Evolutionary conservation across 805 yeast species (phyloP), one percentile per base, ranked within the genome.

Genomic region (Saccharomycopsis oosterbeekiorum): DNA sequence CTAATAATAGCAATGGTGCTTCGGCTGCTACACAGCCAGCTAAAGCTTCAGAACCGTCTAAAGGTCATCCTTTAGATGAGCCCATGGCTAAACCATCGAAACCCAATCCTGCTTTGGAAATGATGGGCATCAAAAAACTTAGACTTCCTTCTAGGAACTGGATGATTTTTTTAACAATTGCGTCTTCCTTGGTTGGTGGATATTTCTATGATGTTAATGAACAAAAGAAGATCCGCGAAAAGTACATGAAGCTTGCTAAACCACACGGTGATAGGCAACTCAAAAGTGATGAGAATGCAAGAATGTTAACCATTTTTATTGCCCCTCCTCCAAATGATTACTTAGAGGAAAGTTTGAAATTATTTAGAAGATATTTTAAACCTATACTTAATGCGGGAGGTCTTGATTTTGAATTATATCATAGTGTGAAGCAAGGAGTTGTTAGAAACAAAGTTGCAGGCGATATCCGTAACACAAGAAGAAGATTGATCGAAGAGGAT

Each of bases 281-380:
- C 53, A 69, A 71, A 1, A 72, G 84, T 1, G 74, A 81, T 61
- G 77, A 79, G 59, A 68, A 80, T 21, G 89, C 97, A 1, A 79
- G 99, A 62, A 88, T 85, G 67, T 75, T 94, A 56, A 83, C 88
- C 1, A 84, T 94, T 1, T 92, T 85, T 70, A 80, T 92, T 61
- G 96, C 97, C 0, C 99, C 99, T n/a, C 97, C 98, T 9, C 97
- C 97, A 8, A 83, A 84, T 66, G 92, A 97, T 60, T 98, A 98
- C 19, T 84, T 84, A 64, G 97, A 97, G 1, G 78, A 78, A 57
- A 97, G 97, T 1, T 69, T 75, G 8, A 70, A 74, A 17, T 70
- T 83, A 14, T 92, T 82, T 69, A 65, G 79, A 57, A 67, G 74
- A 10, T 73, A 81, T 56, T 84, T 88, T 14, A 78, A 80, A 66